Conservation (phyloP, 352 stramenopile genomes). For the Pythium aquatile region DNA sequence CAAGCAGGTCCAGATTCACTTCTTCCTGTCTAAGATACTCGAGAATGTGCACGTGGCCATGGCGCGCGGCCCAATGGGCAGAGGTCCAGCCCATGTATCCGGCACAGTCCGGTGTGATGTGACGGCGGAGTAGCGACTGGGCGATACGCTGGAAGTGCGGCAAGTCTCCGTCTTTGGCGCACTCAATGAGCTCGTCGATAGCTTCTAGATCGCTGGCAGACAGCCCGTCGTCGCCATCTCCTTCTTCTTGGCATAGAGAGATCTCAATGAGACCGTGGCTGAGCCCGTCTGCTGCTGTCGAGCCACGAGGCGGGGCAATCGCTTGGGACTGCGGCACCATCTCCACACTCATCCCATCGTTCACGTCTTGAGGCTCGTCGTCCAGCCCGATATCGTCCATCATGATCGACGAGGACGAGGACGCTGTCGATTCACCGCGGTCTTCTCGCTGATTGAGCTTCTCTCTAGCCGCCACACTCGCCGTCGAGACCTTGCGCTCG, state of each 20-base stretch:
- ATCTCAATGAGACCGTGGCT: constrained; percentile 58
- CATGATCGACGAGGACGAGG: constrained; percentile 10
- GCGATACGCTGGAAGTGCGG: constrained; percentile 45
- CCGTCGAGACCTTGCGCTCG: constrained; percentile 8
- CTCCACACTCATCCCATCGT: constrained; percentile 7
- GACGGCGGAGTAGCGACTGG: constrained; percentile 33
- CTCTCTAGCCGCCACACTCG: constrained; percentile 24
- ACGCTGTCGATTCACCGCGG: constrained; percentile 15
- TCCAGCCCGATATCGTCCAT: constrained; percentile 18
- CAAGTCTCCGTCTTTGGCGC: constrained; percentile 60
- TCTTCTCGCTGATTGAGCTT: constrained; percentile 12
- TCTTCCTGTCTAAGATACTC: constrained; percentile 48
- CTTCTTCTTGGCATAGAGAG: constrained; percentile 33
- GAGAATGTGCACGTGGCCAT: constrained; percentile 63
- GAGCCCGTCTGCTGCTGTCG: neutral
- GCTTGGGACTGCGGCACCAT: neutral
- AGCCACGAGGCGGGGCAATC: neutral
- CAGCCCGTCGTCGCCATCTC: constrained; percentile 8
- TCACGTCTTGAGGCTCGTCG: neutral
- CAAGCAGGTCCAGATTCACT: constrained; percentile 62
- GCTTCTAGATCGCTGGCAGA: constrained; percentile 36
- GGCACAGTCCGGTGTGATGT: constrained; percentile 46
- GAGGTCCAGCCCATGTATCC: constrained; percentile 78
- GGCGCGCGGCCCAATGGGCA: constrained; percentile 68
- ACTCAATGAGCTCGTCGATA: constrained; percentile 64